A percentile compares a stretch with the other conserved stretches of the same genome.
Conservation (phyloP, 2,329 filamentous ascomycete genomes). For the Beauveria sp. region DNA sequence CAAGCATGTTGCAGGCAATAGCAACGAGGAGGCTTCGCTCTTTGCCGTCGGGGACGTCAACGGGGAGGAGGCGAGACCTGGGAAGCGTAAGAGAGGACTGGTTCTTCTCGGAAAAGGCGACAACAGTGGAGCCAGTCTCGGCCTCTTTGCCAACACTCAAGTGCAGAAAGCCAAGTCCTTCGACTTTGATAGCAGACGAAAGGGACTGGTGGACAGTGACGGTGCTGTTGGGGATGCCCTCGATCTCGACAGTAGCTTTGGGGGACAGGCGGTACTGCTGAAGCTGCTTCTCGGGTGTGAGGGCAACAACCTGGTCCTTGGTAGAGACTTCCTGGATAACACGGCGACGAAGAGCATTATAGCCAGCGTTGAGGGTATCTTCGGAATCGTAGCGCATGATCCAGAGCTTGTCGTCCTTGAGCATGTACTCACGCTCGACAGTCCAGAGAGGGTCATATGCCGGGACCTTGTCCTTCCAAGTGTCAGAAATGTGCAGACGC, state of each 20-base stretch:
- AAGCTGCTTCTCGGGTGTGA: conserved; percentile 9
- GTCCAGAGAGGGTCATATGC: conserved; percentile 10
- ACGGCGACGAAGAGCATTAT: conserved; percentile 12
- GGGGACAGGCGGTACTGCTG: conserved; percentile 11
- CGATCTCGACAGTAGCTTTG: conserved; percentile 9
- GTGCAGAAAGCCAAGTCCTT: conserved; percentile 9
- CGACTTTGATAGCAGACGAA: conserved; percentile 8
- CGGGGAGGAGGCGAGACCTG: conserved; percentile 6
- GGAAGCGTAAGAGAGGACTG: conserved; percentile 6
- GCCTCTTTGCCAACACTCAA: conserved; percentile 6
- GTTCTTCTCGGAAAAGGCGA: conserved; percentile 10
- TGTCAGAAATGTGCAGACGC: conserved; percentile 10
- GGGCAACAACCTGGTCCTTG: conserved; percentile 8
- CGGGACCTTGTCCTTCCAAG: conserved; percentile 11
- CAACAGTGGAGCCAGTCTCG: conserved; percentile 4
- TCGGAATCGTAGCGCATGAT: conserved; percentile 10
- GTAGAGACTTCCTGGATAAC: conserved; percentile 9
- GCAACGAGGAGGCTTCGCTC: conserved; percentile 8
- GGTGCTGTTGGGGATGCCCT: conserved; percentile 2
- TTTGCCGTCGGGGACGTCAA: conserved; percentile 6
- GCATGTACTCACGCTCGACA: conserved; percentile 12
- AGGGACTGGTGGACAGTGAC: conserved; percentile 9
- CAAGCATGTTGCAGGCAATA: conserved; percentile 10
- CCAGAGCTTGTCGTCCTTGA: conserved; percentile 10
- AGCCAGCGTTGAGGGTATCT: conserved; percentile 10